Evolutionary conservation across 352 stramenopile genomes (phyloP), one percentile per base, ranked within the genome.

Genomic region (Globisporangium irregulare): DNA sequence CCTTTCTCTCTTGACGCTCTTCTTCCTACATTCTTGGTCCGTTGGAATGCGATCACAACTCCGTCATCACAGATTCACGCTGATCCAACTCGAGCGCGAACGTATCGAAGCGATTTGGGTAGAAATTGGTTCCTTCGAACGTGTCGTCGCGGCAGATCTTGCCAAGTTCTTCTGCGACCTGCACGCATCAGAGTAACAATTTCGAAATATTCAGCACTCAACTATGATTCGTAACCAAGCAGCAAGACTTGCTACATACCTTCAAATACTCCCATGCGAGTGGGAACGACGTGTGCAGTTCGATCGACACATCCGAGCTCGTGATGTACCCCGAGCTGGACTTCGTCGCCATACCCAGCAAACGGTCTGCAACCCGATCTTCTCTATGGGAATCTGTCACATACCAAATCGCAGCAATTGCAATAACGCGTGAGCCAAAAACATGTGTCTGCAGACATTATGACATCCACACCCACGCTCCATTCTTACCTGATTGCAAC

Each of bases 251-350:
- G 9, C 8, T 18, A 64, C 72, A 25, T 63, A 93, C 87, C 79
- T 93, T 92, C 10, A 99, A 75, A 78, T 99, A 98, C 76, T 99
- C 97, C 76, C 91, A 91, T 5, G 97, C 97, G 61, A 99, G 80
- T 22, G 98, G 82, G 50, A 98, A 82, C 1, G 97, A 98, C 32
- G 98, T 96, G 69, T 98, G 86, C 32, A 99, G 78, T 67, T 89
- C 80, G 36, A 93, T 83, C 22, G 93, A 96, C 22, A 98, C 91
- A 68, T 99, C 92, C 22, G 91, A 85, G 18, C 84, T 89, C 22
- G 92, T 98, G 48, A 98, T 92, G 62, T 79, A 94, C 20, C 84
- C 86, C 5, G 85, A 82, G 54, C 73, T 85, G 22, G 82, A 93
- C 57, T 82, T 87, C 61, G 83, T 71, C 20, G 89, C 87, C 80